A percentile compares a stretch with the other conserved stretches of the same genome.
Evolutionary conservation across 2,329 filamentous ascomycete species (phyloP).

Genomic region (Fusarium sp.): DNA sequence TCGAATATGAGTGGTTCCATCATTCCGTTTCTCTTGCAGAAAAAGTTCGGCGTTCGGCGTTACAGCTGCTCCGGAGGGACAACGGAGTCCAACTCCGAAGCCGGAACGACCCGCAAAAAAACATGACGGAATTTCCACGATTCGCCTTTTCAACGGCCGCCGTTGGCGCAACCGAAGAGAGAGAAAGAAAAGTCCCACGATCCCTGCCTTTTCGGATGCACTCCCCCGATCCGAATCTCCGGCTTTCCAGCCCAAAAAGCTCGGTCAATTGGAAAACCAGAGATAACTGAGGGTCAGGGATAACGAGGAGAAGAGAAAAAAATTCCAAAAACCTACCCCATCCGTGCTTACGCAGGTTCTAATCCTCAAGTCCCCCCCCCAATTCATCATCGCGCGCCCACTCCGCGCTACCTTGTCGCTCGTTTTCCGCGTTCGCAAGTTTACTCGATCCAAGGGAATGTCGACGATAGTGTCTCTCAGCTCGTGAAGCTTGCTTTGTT

Average conservation of each 20-base stretch:
- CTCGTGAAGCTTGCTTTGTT: not conserved
- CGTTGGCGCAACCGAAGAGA: slow-evolving; percentile 8
- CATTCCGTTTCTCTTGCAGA: not conserved
- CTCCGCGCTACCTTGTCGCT: not conserved
- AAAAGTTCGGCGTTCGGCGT: slow-evolving; percentile 32
- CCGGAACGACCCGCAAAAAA: slow-evolving; percentile 3
- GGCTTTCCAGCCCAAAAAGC: slow-evolving; percentile 11
- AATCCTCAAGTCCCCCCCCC: not conserved
- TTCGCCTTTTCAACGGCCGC: slow-evolving; percentile 16
- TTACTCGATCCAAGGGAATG: not conserved
- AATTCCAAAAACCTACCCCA: not conserved
- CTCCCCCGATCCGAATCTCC: slow-evolving; percentile 24
- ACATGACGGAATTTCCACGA: not conserved
- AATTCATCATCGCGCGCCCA: not conserved
- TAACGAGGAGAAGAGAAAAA: not conserved
- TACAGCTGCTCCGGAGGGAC: slow-evolving; percentile 29
- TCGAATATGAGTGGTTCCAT: slow-evolving; percentile 6
- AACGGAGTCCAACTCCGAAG: not conserved
- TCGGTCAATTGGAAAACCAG: slow-evolving; percentile 2
- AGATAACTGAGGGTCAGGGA: slow-evolving; percentile 25
- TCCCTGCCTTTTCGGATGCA: slow-evolving; percentile 21
- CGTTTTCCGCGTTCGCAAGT: not conserved
- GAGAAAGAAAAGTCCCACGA: slow-evolving; percentile 2
- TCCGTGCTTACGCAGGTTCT: not conserved
- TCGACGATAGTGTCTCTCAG: slow-evolving; percentile 1